Base-by-base conservation (phyloP, 106 monocot species). In the Dendrobium chrysotoxum region DNA sequence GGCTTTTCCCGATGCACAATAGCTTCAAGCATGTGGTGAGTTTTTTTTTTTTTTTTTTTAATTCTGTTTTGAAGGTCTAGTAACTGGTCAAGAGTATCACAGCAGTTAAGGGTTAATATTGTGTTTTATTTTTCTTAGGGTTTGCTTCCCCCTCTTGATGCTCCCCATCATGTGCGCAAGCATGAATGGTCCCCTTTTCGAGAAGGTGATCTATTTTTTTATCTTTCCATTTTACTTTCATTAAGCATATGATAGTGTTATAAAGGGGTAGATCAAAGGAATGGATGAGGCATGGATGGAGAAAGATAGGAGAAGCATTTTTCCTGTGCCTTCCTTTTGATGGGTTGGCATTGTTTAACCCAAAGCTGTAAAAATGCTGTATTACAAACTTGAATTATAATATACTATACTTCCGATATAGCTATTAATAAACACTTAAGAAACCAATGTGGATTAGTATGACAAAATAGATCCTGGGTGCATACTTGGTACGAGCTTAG, bases 131-230 rank as follows among this genome's bases (percentile, higher is more conserved):
- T 30, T 70, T 80, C 53, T 23, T 64, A 97, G 97, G 98, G 98
- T 28, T 85, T 92, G 89, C 84, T 98, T 64, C 98, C 98, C 20
- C 98, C 98, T 72, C 92, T 98, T 35, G 98, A 98, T 94, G 98
- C 98, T 79, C 98, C 98, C 82, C 98, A 98, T 76, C 98, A 98
- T 88, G 78, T 95, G 9, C 94, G 98, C 79, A 95, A 95, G 87
- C 94, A 98, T 87, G 98, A 98, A 79, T 98, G 98, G 98, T 88
- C 88, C 20, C 83, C 80, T 40, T 98, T 83, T 85, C 98, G 98
- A 78, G 98, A 98, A 95, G 98, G 96, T 91, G 80, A 28, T 28
- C 7, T 47, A 1, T 76, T 76, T 35, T 35, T 74, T 18, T 42
- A 23, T 25, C 11, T 42, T 76, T 26, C 13, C 28, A 47, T 47